Conservation (phyloP, 306 rosid species). For the Cucumis hystrix region DNA sequence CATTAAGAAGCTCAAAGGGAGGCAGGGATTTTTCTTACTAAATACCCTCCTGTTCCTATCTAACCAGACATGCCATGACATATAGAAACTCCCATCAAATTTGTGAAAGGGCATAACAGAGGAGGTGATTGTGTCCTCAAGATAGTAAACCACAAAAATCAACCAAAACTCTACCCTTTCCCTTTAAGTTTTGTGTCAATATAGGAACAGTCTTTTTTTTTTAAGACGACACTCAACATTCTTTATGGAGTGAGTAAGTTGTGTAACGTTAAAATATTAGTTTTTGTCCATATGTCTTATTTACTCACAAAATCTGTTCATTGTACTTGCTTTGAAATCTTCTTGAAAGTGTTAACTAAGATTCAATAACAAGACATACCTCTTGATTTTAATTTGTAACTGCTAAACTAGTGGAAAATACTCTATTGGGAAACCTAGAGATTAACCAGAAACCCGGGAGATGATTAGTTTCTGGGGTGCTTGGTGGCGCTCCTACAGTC, state of each 20-base stretch:
- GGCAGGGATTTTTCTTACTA: not conserved
- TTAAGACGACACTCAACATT: not conserved
- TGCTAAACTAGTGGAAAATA: not conserved
- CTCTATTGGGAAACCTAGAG: not conserved
- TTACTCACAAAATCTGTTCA: not conserved
- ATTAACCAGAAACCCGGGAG: not conserved
- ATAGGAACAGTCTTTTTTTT: not conserved
- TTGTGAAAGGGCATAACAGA: not conserved
- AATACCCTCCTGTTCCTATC: not conserved
- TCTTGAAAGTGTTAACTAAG: not conserved
- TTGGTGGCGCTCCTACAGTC: not conserved
- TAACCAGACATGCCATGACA: not conserved
- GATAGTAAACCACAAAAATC: not conserved
- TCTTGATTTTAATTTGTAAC: not conserved
- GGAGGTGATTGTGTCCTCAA: not conserved
- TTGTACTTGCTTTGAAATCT: not conserved
- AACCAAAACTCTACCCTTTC: not conserved
- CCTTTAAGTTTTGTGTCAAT: not conserved
- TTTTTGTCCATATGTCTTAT: not conserved
- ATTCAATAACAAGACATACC: not conserved
- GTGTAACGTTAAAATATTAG: not conserved
- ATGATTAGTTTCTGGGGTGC: not conserved
- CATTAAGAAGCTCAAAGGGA: not conserved
- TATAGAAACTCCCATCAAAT: not conserved
- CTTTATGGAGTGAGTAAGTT: not conserved